These are phyloP conservation scores for Xerophyta viscosa DNA, from an alignment of 106 monocot species.

Conservation along the genomic window DNA sequence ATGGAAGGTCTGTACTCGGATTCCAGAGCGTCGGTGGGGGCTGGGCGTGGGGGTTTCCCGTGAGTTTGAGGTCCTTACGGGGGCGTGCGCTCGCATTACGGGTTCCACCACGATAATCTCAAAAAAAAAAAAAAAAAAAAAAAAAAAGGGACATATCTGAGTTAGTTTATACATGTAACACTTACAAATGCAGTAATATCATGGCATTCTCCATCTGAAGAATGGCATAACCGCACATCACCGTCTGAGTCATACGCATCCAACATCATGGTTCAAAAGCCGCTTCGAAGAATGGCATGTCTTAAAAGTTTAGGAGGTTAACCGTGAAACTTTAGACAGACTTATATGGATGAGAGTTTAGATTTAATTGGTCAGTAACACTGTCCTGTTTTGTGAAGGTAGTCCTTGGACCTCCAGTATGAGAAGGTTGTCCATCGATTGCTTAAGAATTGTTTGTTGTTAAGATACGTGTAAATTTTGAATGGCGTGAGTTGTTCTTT, in stretches of 20 bases:
- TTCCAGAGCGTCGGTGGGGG: too few relatives aligned
- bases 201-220: slow-evolving; percentile 48
- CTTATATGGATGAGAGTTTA: slow-evolving; percentile 3
- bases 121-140: too few relatives aligned
- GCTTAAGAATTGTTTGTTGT: slow-evolving; percentile 84
- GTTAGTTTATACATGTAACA: neutral
- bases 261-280: slow-evolving; percentile 66
- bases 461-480: too few relatives aligned
- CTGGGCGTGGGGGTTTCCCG: too few relatives aligned
- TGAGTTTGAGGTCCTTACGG: too few relatives aligned
- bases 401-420: slow-evolving; percentile 45
- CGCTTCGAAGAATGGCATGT: slow-evolving; percentile 39
- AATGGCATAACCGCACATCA: slow-evolving; percentile 86
- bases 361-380: slow-evolving; percentile 67
- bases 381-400: slow-evolving; percentile 73
- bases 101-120: too few relatives aligned
- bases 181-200: slow-evolving; percentile 81
- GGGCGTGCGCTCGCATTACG: too few relatives aligned
- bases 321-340: neutral
- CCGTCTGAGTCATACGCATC: slow-evolving; percentile 70
- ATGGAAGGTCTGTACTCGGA: too few relatives aligned
- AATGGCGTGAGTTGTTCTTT: too few relatives aligned
- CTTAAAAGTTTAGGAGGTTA: neutral
- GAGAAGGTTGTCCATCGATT: slow-evolving; percentile 62
- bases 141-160: too few relatives aligned